Conservation (phyloP, 371 early-diverging fungal species). For the Rhizomucor pusillus region DNA sequence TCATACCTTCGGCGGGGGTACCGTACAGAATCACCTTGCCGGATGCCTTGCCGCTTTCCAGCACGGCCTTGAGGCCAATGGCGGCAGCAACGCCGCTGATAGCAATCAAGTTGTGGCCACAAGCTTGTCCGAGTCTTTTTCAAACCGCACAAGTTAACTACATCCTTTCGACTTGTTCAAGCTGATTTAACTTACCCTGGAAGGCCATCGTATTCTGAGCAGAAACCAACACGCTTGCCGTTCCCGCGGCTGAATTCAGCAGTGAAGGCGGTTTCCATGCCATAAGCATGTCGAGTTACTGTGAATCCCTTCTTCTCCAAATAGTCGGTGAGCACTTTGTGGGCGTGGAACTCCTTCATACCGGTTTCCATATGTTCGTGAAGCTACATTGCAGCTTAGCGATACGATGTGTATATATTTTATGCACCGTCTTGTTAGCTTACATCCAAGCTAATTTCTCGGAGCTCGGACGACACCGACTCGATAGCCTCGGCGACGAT, state of each 20-base stretch:
- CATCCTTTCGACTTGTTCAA: not conserved
- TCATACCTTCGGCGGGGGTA: constrained; percentile 64
- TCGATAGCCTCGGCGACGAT: constrained; percentile 40
- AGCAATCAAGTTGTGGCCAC: constrained; percentile 64
- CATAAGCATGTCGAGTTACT: constrained; percentile 52
- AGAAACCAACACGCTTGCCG: constrained; percentile 43
- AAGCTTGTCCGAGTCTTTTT: constrained; percentile 46
- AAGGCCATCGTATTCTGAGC: constrained; percentile 64
- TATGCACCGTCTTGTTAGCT: not conserved
- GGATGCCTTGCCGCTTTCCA: constrained; percentile 44
- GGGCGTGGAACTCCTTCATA: constrained; percentile 53
- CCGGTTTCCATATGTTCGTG: constrained; percentile 60
- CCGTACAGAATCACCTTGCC: constrained; percentile 69
- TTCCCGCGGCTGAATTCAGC: constrained; percentile 46
- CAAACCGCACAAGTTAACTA: not conserved
- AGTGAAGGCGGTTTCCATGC: constrained; percentile 57
- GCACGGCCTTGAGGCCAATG: constrained; percentile 47
- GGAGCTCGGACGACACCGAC: constrained; percentile 34
- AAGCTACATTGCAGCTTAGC: constrained; percentile 21
- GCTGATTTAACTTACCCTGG: constrained; percentile 34
- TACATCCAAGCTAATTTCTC: constrained; percentile 46
- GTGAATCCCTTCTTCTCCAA: constrained; percentile 50
- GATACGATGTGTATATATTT: not conserved
- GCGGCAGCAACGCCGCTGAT: constrained; percentile 63
- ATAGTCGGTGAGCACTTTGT: constrained; percentile 48